Percentiles rank a stretch among this genome's conserved stretches.
Conservation (phyloP, 1,284 basidiomycete genomes). For the Pholiota adiposa region DNA sequence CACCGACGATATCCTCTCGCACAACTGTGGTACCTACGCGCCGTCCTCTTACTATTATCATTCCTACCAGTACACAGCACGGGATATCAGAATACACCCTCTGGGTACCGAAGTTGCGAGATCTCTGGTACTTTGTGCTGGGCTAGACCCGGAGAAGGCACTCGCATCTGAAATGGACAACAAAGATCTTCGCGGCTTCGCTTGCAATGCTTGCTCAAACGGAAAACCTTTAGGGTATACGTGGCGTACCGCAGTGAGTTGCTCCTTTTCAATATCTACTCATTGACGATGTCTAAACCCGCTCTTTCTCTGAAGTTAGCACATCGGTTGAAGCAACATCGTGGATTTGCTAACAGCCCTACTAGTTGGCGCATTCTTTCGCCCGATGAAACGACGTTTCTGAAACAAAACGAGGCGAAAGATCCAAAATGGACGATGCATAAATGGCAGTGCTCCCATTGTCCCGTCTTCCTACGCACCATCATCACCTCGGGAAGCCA, state of each 20-base stretch:
- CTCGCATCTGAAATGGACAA: slow-evolving; percentile 22
- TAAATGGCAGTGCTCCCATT: slow-evolving; percentile 8
- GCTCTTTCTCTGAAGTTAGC: neutral
- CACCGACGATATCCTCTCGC: slow-evolving; percentile 1
- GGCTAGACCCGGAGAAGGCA: slow-evolving; percentile 17
- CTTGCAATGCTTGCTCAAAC: neutral
- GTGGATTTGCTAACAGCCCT: too few species aligned
- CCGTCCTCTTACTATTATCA: neutral
- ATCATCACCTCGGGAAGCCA: neutral
- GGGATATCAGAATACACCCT: neutral
- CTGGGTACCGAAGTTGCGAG: slow-evolving; percentile 1
- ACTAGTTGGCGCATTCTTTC: neutral
- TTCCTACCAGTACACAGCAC: neutral
- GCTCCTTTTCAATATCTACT: neutral
- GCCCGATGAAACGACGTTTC: neutral
- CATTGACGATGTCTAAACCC: neutral
- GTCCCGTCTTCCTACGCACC: neutral
- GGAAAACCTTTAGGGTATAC: neutral
- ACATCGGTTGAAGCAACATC: neutral
- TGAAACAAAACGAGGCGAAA: slow-evolving; percentile 5
- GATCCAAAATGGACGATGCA: neutral
- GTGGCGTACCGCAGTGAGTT: slow-evolving; percentile 16
- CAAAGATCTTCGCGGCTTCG: slow-evolving; percentile 21
- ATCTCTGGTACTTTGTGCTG: slow-evolving; percentile 13
- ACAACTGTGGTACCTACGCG: slow-evolving; percentile 5